Evolutionary conservation across 1,139 yeast genomes (phyloP).

Genomic region (Suhomyces taliae): DNA sequence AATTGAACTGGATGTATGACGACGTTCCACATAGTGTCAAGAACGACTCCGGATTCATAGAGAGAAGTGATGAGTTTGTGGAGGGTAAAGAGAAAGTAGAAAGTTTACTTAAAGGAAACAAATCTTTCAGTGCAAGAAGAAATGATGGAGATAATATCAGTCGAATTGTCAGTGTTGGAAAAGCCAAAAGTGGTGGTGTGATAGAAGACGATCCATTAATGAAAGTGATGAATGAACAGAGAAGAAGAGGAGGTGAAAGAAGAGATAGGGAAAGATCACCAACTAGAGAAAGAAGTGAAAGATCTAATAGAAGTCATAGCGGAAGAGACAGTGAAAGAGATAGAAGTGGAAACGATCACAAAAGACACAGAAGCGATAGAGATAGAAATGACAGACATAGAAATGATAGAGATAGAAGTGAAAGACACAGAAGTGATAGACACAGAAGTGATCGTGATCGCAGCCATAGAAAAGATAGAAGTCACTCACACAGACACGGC

Average conservation of each 20-base stretch:
- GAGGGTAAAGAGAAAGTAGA: constrained; percentile 38
- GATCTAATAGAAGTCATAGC: not conserved
- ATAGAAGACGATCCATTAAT: constrained; percentile 57
- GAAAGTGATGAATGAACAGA: constrained; percentile 44
- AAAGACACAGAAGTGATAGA: constrained; percentile 11
- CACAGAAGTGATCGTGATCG: constrained; percentile 2
- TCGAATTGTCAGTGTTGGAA: constrained; percentile 19
- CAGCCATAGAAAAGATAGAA: not conserved
- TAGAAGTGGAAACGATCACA: constrained; percentile 11
- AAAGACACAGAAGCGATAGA: constrained; percentile 15
- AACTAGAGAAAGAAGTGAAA: not conserved
- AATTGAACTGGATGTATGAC: constrained; percentile 87
- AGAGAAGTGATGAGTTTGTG: constrained; percentile 36
- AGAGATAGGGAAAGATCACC: constrained; percentile 22
- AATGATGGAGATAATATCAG: constrained; percentile 15
- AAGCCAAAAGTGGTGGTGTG: constrained; percentile 4
- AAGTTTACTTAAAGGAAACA: constrained; percentile 27
- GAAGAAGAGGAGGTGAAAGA: constrained; percentile 22
- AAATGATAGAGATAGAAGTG: constrained; percentile 13
- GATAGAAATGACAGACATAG: constrained; percentile 13
- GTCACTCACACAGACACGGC: constrained; percentile 2
- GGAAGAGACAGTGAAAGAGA: not conserved
- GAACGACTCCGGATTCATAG: constrained; percentile 33
- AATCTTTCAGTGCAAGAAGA: constrained; percentile 13
- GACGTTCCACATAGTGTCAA: constrained; percentile 28